A percentile compares a stretch with the other conserved stretches of the same genome.
phyloP scores from a whole-genome alignment of 108 stramenopile genomes.

The Fistulifera pelliculosa region DNA sequence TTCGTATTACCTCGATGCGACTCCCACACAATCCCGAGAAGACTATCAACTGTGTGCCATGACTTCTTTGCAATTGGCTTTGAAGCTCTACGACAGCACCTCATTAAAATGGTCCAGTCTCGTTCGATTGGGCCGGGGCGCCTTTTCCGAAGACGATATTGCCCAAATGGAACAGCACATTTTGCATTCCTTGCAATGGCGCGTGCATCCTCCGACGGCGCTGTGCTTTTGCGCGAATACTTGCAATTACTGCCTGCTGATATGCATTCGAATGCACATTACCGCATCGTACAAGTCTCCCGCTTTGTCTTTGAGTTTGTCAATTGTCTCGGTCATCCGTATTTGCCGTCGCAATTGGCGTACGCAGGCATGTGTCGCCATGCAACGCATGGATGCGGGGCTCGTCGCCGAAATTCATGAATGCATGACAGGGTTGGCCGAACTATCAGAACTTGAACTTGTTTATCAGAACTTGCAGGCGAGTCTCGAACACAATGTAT shows the following conservation, averaged over 20 bases:
- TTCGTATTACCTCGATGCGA: conserved; percentile 51
- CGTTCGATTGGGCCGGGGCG: conserved; percentile 43
- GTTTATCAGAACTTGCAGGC: too few relatives aligned
- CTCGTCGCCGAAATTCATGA: too few relatives aligned
- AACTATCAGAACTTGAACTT: too few relatives aligned
- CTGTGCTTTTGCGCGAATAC: conserved; percentile 46
- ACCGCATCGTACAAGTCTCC: conserved; percentile 42
- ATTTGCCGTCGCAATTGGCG: conserved; percentile 37
- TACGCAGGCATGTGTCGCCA: conserved; percentile 42
- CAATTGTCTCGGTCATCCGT: conserved; percentile 41
- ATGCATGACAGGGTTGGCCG: too few relatives aligned
- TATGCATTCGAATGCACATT: conserved; percentile 24
- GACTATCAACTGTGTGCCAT: conserved; percentile 60
- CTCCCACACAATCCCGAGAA: conserved; percentile 25
- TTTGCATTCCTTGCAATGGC: conserved; percentile 49
- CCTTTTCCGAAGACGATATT: conserved; percentile 53
- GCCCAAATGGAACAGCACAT: conserved; percentile 52
- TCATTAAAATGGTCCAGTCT: conserved; percentile 54
- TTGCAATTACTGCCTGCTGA: conserved; percentile 29
- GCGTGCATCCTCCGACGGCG: conserved; percentile 62
- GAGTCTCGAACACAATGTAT: too few relatives aligned
- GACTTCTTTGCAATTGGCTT: conserved; percentile 68
- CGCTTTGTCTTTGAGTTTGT: conserved; percentile 50
- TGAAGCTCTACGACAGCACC: conserved; percentile 57
- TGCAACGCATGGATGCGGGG: conserved; percentile 37